These are phyloP conservation scores for Chlorella sp. DNA, from an alignment of 139 green algal genomes.

Conservation along the genomic window DNA sequence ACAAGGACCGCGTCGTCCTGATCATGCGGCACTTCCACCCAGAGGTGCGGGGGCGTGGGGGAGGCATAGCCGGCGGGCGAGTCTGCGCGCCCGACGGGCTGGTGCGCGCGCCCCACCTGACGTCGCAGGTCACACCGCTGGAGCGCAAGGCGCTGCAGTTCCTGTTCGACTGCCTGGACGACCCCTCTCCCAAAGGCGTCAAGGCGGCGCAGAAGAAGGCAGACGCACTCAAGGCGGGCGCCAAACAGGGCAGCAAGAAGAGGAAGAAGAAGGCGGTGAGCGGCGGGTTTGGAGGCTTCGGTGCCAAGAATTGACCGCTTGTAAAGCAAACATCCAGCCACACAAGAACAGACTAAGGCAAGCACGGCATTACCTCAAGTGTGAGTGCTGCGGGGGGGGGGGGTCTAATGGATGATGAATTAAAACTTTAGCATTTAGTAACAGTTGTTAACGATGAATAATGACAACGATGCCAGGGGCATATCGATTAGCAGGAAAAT, in stretches of 20 bases:
- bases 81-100: background rate
- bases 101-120: background rate
- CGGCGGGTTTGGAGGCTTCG: slow-evolving; percentile 12
- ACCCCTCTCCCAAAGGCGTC: slow-evolving; percentile 3
- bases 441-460: too few relatives aligned
- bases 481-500: too few relatives aligned
- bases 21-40: slow-evolving; percentile 61
- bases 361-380: too few relatives aligned
- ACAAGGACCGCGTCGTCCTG: slow-evolving; percentile 47
- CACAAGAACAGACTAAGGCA: too few relatives aligned
- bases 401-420: too few relatives aligned
- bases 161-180: slow-evolving; percentile 48
- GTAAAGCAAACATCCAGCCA: too few relatives aligned
- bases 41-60: slow-evolving; percentile 23
- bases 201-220: slow-evolving; percentile 12
- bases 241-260: background rate
- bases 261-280: slow-evolving; percentile 9
- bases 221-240: background rate
- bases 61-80: background rate
- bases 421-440: too few relatives aligned
- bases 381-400: too few relatives aligned
- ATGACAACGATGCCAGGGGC: too few relatives aligned
- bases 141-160: slow-evolving; percentile 47
- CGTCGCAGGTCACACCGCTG: slow-evolving; percentile 8
- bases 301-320: too few relatives aligned